Conservation (phyloP, 2,329 filamentous ascomycete genomes). For the Trichophyton benhamiae region DNA sequence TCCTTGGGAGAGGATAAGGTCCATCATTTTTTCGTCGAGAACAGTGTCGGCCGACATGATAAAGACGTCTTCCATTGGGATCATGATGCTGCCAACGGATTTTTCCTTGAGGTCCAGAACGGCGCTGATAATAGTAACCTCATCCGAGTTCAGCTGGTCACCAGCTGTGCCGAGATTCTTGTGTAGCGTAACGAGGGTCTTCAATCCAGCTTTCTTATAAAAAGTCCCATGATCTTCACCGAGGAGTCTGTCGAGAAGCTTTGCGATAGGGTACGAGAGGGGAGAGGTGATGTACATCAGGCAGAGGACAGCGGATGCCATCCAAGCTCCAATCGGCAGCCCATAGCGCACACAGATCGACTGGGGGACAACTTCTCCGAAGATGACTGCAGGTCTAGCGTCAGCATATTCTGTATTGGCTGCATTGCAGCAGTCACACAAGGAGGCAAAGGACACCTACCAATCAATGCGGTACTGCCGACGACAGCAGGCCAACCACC, state of each 20-base stretch:
- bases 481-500: slow-evolving; percentile 90
- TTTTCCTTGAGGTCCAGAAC: slow-evolving; percentile 95
- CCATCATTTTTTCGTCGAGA: slow-evolving; percentile 87
- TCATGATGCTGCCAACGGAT: slow-evolving; percentile 91
- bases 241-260: slow-evolving; percentile 83
- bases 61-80: slow-evolving; percentile 94
- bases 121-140: slow-evolving; percentile 96
- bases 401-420: slow-evolving; percentile 3
- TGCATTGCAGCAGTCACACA: background rate
- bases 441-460: slow-evolving; percentile 39
- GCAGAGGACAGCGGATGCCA: slow-evolving; percentile 71
- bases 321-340: slow-evolving; percentile 84
- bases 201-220: slow-evolving; percentile 96
- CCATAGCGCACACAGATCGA: slow-evolving; percentile 94
- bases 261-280: slow-evolving; percentile 86
- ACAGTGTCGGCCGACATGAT: slow-evolving; percentile 92
- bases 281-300: slow-evolving; percentile 91
- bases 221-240: slow-evolving; percentile 91
- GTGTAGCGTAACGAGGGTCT: slow-evolving; percentile 90
- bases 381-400: slow-evolving; percentile 57
- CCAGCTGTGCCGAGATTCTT: slow-evolving; percentile 64
- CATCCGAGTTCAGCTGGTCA: slow-evolving; percentile 87
- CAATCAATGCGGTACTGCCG: slow-evolving; percentile 85
- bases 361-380: slow-evolving; percentile 91
- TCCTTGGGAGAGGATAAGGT: slow-evolving; percentile 79